Evolutionary conservation across 257 asterid genomes (phyloP).

Genomic region (Eucommia ulmoides): DNA sequence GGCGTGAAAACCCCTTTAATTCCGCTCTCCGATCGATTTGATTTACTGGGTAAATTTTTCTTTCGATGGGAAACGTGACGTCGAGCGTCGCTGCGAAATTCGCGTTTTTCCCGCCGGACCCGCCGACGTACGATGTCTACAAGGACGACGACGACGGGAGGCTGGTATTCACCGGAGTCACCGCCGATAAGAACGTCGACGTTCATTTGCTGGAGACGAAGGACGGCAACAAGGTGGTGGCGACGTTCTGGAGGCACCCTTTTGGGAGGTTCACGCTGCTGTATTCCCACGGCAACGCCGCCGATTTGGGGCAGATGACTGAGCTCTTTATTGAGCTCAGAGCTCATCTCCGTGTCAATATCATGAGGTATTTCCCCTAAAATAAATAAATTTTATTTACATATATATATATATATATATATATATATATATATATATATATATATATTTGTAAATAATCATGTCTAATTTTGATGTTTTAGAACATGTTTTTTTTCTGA

Average conservation of each 20-base stretch:
- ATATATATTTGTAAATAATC: constrained; percentile 10
- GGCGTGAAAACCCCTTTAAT: constrained; percentile 16
- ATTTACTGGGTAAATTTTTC: constrained; percentile 12
- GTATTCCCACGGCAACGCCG: constrained; percentile 99
- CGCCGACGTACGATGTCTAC: constrained; percentile 87
- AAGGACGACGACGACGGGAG: constrained; percentile 51
- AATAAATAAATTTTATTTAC: too few species aligned
- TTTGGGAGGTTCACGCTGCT: constrained; percentile 66
- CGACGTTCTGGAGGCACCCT: constrained; percentile 91
- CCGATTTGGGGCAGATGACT: constrained; percentile 98
- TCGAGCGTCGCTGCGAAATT: constrained; percentile 90
- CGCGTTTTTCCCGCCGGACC: constrained; percentile 97
- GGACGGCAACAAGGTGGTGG: constrained; percentile 72
- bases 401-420: too few species aligned
- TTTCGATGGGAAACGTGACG: constrained; percentile 95
- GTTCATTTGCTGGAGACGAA: constrained; percentile 75
- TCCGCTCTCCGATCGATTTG: constrained; percentile 2
- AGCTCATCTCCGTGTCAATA: constrained; percentile 95
- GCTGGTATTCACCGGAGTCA: constrained; percentile 63
- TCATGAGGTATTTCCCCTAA: constrained; percentile 81
- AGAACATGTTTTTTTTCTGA: too few species aligned
- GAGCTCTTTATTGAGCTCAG: constrained; percentile 96
- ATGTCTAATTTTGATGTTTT: not conserved
- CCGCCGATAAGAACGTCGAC: constrained; percentile 78
- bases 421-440: constrained; percentile 6